Percentiles rank a stretch among this genome's conserved stretches.
phyloP scores from a whole-genome alignment of 2,329 filamentous ascomycete genomes.

The Aspergillus sp. region DNA sequence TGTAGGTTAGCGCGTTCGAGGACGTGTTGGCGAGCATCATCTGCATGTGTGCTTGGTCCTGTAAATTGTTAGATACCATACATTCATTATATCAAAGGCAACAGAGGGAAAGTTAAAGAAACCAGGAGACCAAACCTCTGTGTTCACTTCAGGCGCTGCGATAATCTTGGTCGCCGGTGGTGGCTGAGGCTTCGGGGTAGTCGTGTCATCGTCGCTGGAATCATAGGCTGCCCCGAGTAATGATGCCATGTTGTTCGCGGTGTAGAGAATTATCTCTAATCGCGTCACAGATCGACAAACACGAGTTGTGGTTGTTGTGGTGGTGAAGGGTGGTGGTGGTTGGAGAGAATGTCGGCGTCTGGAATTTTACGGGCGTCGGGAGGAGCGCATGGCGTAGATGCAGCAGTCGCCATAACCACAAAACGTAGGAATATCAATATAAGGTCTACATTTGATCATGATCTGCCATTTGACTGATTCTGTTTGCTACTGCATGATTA shows the following conservation, averaged over 20 bases:
- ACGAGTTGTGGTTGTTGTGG: conserved; percentile 5
- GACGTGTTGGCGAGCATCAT: conserved; percentile 48
- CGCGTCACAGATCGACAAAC: conserved; percentile 3
- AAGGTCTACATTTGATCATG: too few species aligned
- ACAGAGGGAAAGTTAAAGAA: not conserved
- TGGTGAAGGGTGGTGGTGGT: conserved; percentile 10
- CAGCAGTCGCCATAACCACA: not conserved
- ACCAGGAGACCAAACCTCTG: conserved; percentile 48
- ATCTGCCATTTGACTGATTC: not conserved
- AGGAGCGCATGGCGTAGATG: conserved; percentile 18
- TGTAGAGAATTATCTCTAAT: conserved; percentile 3
- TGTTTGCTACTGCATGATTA: not conserved
- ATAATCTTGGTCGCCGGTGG: conserved; percentile 34
- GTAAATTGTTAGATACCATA: conserved; percentile 33
- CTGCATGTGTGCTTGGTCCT: conserved; percentile 46
- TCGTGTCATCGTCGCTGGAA: conserved; percentile 43
- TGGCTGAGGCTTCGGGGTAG: conserved; percentile 16
- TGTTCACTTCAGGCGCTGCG: conserved; percentile 48
- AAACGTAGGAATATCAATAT: not conserved
- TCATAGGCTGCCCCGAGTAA: conserved; percentile 40
- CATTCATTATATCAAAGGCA: not conserved
- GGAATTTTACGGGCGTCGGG: conserved; percentile 28
- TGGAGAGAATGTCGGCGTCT: conserved; percentile 2
- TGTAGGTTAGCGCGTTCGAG: conserved; percentile 46
- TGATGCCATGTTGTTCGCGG: conserved; percentile 31